phyloP scores from a whole-genome alignment of 139 green algal species.

The Chlamydomonas schloesseri region DNA sequence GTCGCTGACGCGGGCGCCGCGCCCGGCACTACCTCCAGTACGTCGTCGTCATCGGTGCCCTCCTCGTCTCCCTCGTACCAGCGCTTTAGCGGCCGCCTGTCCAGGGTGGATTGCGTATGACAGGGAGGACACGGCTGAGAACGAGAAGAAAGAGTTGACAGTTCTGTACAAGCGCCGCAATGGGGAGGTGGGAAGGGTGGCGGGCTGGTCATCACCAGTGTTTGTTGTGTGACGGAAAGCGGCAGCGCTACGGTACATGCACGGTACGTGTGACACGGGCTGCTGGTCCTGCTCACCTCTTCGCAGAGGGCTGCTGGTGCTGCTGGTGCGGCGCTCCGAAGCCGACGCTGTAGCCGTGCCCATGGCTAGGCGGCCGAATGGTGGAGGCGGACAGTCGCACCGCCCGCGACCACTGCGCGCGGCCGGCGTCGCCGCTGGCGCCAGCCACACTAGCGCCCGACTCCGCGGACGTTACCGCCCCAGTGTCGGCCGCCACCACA shows the following conservation, averaged over 20 bases:
- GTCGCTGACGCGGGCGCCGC: background rate
- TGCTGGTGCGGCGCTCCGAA: background rate
- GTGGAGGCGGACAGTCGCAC: slow-evolving; percentile 21
- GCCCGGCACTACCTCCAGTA: background rate
- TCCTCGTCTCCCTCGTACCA: slow-evolving; percentile 35
- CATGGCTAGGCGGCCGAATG: background rate
- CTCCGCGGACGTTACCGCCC: background rate
- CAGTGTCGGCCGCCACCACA: background rate
- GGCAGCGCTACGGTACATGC: no score
- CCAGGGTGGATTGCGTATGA: background rate
- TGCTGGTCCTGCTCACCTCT: background rate
- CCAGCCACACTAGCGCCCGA: background rate
- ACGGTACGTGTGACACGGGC: background rate
- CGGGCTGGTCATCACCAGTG: no score
- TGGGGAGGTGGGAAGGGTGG: background rate
- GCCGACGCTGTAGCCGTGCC: background rate
- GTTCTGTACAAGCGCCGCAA: no score
- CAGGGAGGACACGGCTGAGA: background rate
- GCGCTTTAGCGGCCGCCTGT: background rate
- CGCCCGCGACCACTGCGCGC: slow-evolving; percentile 25
- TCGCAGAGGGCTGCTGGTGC: no score
- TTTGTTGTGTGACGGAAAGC: no score
- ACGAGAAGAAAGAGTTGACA: no score
- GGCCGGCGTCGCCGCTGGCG: background rate
- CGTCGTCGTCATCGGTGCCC: background rate